These are phyloP conservation scores for Rosellinia necatrix DNA, from an alignment of 2,329 filamentous ascomycete species.

Conservation along the genomic window DNA sequence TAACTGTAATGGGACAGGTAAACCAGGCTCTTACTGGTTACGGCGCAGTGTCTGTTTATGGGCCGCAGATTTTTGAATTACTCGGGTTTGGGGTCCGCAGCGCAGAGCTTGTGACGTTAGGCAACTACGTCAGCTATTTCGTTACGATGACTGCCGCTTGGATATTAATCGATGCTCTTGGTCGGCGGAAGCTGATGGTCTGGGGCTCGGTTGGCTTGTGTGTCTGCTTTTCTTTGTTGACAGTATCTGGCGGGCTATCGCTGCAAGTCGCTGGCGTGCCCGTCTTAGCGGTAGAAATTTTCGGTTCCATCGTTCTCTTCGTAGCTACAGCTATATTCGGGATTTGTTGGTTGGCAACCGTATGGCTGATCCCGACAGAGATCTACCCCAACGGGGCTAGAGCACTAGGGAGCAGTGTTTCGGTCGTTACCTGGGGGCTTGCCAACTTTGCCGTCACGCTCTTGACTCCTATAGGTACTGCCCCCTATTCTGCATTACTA, in stretches of 20 bases:
- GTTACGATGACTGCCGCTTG: conserved; percentile 65
- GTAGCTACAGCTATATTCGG: conserved; percentile 64
- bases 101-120: conserved; percentile 62
- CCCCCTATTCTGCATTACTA: not conserved
- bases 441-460: conserved; percentile 63
- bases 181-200: conserved; percentile 57
- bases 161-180: conserved; percentile 61
- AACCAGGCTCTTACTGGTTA: conserved; percentile 64
- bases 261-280: conserved; percentile 47
- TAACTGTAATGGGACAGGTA: conserved; percentile 66
- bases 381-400: conserved; percentile 60
- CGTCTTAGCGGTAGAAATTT: conserved; percentile 50
- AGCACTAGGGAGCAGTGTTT: conserved; percentile 59
- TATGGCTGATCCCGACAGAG: conserved; percentile 64
- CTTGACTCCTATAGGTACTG: conserved; percentile 53
- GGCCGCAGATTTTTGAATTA: conserved; percentile 66
- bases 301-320: conserved; percentile 57
- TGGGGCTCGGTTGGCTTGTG: conserved; percentile 56
- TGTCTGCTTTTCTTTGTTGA: conserved; percentile 55
- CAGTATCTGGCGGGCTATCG: conserved; percentile 55
- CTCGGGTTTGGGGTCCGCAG: conserved; percentile 57
- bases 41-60: conserved; percentile 65
- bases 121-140: conserved; percentile 66
- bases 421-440: conserved; percentile 60
- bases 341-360: conserved; percentile 62